These are phyloP conservation scores for Morella rubra DNA, from an alignment of 306 rosid species.

Conservation along the genomic window DNA sequence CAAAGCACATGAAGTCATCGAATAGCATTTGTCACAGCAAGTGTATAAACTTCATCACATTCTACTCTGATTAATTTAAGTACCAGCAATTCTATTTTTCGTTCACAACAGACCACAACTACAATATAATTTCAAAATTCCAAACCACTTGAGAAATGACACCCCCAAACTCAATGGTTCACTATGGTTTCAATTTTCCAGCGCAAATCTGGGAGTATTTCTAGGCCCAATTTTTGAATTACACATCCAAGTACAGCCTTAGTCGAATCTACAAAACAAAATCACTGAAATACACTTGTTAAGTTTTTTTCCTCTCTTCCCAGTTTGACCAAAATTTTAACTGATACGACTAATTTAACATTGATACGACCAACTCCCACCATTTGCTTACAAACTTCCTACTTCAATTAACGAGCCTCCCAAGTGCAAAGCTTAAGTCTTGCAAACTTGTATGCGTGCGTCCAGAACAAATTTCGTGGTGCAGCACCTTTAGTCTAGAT, in stretches of 20 bases:
- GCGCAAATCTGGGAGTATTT: background rate
- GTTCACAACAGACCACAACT: background rate
- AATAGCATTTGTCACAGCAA: background rate
- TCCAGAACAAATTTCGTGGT: background rate
- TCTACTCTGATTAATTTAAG: background rate
- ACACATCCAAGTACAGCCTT: background rate
- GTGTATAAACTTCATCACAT: background rate
- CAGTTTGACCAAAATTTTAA: background rate
- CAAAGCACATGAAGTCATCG: background rate
- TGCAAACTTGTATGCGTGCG: background rate
- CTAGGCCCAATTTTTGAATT: background rate
- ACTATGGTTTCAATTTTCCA: background rate
- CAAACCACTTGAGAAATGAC: background rate
- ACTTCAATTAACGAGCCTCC: background rate
- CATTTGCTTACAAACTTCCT: background rate
- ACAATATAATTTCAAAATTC: background rate
- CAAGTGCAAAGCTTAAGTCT: background rate
- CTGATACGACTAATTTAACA: background rate
- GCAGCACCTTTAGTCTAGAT: background rate
- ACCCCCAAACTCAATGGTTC: background rate
- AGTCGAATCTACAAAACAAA: background rate
- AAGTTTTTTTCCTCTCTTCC: background rate
- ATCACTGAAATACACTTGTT: background rate
- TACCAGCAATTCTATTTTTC: background rate
- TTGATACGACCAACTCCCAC: background rate